Conservation (phyloP, 176 grass and related monocot genomes). For the Pontederia crassipes region DNA sequence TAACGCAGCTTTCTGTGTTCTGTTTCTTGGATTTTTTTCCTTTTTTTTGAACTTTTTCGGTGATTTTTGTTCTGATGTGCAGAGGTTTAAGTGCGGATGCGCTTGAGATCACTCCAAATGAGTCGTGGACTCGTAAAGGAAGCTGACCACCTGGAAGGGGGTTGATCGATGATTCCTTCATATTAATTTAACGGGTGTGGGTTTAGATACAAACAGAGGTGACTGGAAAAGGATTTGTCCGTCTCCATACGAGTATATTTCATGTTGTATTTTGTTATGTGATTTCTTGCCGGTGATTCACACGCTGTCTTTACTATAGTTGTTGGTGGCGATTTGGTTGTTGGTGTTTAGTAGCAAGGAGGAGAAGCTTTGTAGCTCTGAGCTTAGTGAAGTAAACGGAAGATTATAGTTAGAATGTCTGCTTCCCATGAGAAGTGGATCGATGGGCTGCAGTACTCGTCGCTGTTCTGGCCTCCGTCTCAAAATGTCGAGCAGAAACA, state of each 20-base stretch:
- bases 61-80: too few relatives aligned
- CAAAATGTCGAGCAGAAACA: conserved; percentile 15
- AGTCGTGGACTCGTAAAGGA: background rate
- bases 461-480: conserved; percentile 16
- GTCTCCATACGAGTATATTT: background rate
- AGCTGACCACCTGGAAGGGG: background rate
- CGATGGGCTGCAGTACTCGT: conserved; percentile 13
- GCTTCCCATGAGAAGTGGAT: conserved; percentile 11
- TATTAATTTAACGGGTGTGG: background rate
- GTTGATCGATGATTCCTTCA: background rate
- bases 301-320: too few relatives aligned
- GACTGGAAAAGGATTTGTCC: background rate
- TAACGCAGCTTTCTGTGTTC: too few relatives aligned
- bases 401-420: conserved; percentile 3
- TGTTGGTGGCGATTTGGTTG: background rate
- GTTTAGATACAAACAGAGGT: background rate
- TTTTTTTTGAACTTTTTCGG: too few relatives aligned
- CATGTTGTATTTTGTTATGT: too few relatives aligned
- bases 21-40: too few relatives aligned
- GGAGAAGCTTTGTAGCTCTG: background rate
- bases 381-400: background rate
- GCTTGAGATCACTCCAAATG: background rate
- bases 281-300: too few relatives aligned
- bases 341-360: background rate
- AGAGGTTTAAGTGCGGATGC: background rate